Conservation (phyloP, 768 basidiomycete genomes). For the Pulveroboletus ravenelii region DNA sequence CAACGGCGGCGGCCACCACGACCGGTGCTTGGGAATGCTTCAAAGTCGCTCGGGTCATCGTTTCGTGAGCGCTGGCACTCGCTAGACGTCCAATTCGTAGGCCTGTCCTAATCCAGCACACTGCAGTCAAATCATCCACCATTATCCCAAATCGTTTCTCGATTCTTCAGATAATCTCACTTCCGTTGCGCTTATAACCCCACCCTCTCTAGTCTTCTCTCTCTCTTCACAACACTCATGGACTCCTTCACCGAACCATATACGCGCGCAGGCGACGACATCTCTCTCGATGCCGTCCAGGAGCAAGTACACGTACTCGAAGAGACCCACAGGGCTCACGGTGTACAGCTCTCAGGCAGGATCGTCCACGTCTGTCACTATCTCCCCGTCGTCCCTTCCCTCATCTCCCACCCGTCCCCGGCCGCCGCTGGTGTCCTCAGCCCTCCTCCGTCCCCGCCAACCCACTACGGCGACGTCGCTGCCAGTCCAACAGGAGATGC, state of each 20-base stretch:
- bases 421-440: constrained; percentile 49
- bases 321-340: constrained; percentile 61
- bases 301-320: constrained; percentile 70
- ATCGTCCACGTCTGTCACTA: constrained; percentile 92
- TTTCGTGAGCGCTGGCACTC: neutral
- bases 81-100: neutral
- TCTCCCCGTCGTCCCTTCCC: constrained; percentile 71
- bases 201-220: neutral
- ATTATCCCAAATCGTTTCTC: constrained; percentile 21
- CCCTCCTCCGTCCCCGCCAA: constrained; percentile 78
- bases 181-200: constrained; percentile 19
- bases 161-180: constrained; percentile 27
- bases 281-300: constrained; percentile 70
- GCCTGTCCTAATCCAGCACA: constrained; percentile 26
- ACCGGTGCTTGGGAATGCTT: neutral
- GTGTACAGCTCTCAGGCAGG: constrained; percentile 75
- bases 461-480: constrained; percentile 45
- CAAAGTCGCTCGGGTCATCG: no score
- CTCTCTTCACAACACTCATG: constrained; percentile 35
- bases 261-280: constrained; percentile 57
- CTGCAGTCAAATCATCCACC: constrained; percentile 18
- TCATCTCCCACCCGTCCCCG: constrained; percentile 37
- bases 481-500: constrained; percentile 27
- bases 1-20: constrained; percentile 2
- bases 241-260: constrained; percentile 74